phyloP scores from a whole-genome alignment of 106 monocot species.

The Narthecium ossifragum region DNA sequence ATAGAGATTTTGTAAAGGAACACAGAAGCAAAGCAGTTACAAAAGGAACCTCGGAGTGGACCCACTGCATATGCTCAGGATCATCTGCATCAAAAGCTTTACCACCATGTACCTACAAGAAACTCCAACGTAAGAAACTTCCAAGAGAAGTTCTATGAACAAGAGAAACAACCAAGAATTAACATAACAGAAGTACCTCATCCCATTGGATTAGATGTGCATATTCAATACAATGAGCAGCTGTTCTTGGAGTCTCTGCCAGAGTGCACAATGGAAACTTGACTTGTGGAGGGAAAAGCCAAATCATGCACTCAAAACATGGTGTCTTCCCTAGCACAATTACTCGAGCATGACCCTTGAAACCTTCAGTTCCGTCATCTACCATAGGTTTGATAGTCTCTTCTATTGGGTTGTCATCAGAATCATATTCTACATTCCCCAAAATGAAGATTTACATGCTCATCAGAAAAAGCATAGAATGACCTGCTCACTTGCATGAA shows the following conservation, averaged over 20 bases:
- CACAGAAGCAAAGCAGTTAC: not conserved
- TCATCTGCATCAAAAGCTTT: conserved; percentile 94
- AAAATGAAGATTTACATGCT: conserved; percentile 2
- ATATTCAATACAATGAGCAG: conserved; percentile 99
- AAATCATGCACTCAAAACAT: conserved; percentile 98
- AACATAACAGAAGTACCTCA: conserved; percentile 47
- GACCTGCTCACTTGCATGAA: not conserved
- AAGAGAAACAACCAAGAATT: not conserved
- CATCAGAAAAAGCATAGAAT: not conserved
- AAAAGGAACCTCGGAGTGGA: conserved; percentile 69
- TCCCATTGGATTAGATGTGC: conserved; percentile 98
- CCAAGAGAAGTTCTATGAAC: not conserved
- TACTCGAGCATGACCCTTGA: conserved; percentile 97
- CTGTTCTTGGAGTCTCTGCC: conserved; percentile 95
- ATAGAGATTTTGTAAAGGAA: not conserved
- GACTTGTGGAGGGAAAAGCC: conserved; percentile 98
- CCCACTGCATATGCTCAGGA: conserved; percentile 99
- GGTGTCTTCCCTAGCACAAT: conserved; percentile 91
- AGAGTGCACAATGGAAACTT: conserved; percentile 97
- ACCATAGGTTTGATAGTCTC: conserved; percentile 93
- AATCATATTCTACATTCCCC: conserved; percentile 64
- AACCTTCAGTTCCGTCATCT: conserved; percentile 99
- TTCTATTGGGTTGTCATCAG: conserved; percentile 66
- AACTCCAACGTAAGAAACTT: not conserved
- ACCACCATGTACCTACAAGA: conserved; percentile 75